Base-by-base conservation (phyloP, 768 basidiomycete species). In the Gloeopeniophorella convolvens region DNA sequence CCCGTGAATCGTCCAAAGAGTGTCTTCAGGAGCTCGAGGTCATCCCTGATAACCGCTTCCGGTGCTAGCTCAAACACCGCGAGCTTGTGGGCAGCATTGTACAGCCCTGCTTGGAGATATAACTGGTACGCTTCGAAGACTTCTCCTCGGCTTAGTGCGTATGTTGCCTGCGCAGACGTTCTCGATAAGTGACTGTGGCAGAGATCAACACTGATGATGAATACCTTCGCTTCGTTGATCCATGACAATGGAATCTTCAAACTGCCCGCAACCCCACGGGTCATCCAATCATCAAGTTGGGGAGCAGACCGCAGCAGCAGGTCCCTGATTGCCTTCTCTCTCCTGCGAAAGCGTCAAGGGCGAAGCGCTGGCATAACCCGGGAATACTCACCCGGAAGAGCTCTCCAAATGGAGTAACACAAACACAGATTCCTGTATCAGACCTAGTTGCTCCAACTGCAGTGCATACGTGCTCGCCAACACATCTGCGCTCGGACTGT, bases 181-280 rank as follows among this genome's bases (percentile, higher is more conserved):
- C 35, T 50, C 23, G 51, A 50, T 30, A 15, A 15, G 31, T 5
- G 13, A 44, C 26, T 24, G 30, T 7, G 31, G 13, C 53, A 44
- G 27, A 33, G n/a, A n/a, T 18, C 15, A 43, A 37, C 13, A 33
- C 15, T 27, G 50, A 40, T 42, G 50, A 27, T 40, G 37, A 67
- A 49, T 37, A 89, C 91, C 78, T 88, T 86, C 10, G 92, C 88
- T 63, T 94, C 89, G 32, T 85, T 78, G n/a, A 97, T 76, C 94
- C 95, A 99, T 5, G 78, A 66, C 45, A 78, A 66, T 0, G 96
- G 96, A 27, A 98, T 77, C 56, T 83, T 83, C 26, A 96, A 68
- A 60, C 82, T 88, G 4, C 85, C 83, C 3, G 82, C 74, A 9
- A 89, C 69, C 15, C 85, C 87, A 15, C 80, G 75, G 13, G 74